Evolutionary conservation across 1,139 yeast species (phyloP), one percentile per base, ranked within the genome.

Genomic region (Taiozyma sp.): DNA sequence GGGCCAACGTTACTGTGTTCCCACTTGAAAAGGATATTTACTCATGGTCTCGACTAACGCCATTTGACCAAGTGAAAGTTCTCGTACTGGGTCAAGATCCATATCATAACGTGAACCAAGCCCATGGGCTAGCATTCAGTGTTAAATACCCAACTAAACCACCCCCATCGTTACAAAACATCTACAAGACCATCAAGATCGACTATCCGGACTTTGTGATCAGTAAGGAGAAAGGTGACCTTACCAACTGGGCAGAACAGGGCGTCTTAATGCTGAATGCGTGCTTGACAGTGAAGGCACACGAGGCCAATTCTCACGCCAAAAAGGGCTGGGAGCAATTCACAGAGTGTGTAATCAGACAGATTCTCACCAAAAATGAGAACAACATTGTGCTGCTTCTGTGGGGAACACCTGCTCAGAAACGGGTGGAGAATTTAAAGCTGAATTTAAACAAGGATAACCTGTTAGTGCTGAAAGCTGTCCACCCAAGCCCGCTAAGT

Each of bases 371-470:
- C 34, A 64, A 70, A 34, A 58, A 66, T 1, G 62, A 63, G 2
- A 57, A 68, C 43, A 91, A 91, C 6, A 75, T 90, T 42, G 95
- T 85, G 5, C 77, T 93, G 32, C 72, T 93, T 73, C 88, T 96
- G 1, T 95, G 99, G 99, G 99, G 99, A 0, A 71, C 80, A 9
- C 97, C 97, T 2, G 99, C 99, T 0, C 90, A 85, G 49, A 85
- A 81, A 54, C 72, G 95, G 40, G 76, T 89, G 14, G 76, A 70
- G 30, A 71, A 68, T 45, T 62, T 65, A 45, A 60, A 71, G 49
- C 54, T 65, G 21, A 59, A 63, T 16, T 8, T 22, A 2, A 10
- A 43, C 9, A 64, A 67, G 24, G 73, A 77, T 2, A 67, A 73
- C 44, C 74, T 81, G 52, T 62, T 74, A 49, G 80, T 88, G 0